Conservation (phyloP, 2,329 filamentous ascomycete genomes). For the Cladosporium halotolerans region DNA sequence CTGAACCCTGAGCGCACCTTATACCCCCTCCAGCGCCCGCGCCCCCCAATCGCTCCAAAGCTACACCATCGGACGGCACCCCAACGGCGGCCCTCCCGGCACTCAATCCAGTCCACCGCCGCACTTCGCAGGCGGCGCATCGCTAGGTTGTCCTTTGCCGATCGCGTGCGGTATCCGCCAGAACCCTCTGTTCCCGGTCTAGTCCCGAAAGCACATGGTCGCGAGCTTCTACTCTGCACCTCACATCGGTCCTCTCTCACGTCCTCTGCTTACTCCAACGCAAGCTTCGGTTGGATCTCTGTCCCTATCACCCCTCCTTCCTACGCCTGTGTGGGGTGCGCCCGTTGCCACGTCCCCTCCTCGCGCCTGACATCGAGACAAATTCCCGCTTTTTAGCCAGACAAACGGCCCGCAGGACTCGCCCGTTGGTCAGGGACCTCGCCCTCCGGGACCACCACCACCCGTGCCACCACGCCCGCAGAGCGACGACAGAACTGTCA, state of each 20-base stretch:
- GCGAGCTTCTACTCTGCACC: conserved; percentile 3
- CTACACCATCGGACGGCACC: conserved; percentile 7
- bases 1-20: conserved; percentile 9
- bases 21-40: neutral
- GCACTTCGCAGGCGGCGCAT: conserved; percentile 2
- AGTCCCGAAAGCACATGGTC: conserved; percentile 9
- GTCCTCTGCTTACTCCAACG: conserved; percentile 7
- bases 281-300: conserved; percentile 5
- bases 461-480: conserved; percentile 2
- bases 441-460: conserved; percentile 9
- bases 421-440: conserved; percentile 11
- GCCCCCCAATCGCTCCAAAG: neutral
- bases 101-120: neutral
- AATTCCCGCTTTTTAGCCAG: conserved; percentile 12
- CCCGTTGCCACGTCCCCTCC: conserved; percentile 1
- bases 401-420: conserved; percentile 9
- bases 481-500: conserved; percentile 5
- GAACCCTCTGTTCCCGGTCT: conserved; percentile 2
- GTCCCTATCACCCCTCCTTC: conserved; percentile 1
- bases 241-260: neutral
- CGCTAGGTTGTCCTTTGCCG: conserved; percentile 7
- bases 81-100: conserved; percentile 1
- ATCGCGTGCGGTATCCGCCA: neutral
- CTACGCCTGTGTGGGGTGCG: neutral
- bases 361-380: neutral